Conservation (phyloP, 768 basidiomycete genomes). For the Glaciozyma martinii region DNA sequence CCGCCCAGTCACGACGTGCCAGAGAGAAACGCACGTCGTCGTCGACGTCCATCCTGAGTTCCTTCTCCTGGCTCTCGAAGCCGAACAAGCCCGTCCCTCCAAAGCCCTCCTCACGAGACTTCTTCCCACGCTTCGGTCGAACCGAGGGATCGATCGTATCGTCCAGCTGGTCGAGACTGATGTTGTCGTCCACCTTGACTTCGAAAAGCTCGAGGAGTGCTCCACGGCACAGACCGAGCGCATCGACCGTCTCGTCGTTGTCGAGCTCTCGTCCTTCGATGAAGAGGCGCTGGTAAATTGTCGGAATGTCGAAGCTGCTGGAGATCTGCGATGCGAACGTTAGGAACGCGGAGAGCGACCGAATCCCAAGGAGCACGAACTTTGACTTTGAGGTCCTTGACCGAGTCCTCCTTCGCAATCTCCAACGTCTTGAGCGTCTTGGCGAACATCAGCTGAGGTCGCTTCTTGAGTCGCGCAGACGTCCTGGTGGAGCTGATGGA, state of each 20-base stretch:
- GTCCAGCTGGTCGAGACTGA: constrained; percentile 45
- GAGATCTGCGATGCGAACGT: constrained; percentile 41
- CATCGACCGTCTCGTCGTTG: constrained; percentile 51
- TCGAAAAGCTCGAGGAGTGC: constrained; percentile 60
- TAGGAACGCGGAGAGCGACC: not conserved
- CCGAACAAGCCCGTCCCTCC: constrained; percentile 21
- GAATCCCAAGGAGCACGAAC: constrained; percentile 38
- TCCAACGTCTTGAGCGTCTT: constrained; percentile 45
- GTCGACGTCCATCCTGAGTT: not conserved
- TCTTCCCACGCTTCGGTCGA: constrained; percentile 1
- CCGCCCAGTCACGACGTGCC: too few species aligned
- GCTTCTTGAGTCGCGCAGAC: not conserved
- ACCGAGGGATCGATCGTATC: not conserved
- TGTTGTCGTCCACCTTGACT: constrained; percentile 54
- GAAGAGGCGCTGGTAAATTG: constrained; percentile 65
- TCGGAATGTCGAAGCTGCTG: constrained; percentile 56
- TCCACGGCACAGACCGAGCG: constrained; percentile 52
- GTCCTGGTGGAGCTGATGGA: not conserved
- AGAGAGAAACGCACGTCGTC: not conserved
- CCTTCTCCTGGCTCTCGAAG: constrained; percentile 2
- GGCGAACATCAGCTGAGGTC: constrained; percentile 37
- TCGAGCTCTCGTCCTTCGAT: constrained; percentile 55
- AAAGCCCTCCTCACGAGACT: constrained; percentile 27
- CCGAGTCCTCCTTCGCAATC: constrained; percentile 57
- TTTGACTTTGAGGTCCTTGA: constrained; percentile 66